Evolutionary conservation across 2,329 filamentous ascomycete genomes (phyloP).

Genomic region (Zalaria sp.): DNA sequence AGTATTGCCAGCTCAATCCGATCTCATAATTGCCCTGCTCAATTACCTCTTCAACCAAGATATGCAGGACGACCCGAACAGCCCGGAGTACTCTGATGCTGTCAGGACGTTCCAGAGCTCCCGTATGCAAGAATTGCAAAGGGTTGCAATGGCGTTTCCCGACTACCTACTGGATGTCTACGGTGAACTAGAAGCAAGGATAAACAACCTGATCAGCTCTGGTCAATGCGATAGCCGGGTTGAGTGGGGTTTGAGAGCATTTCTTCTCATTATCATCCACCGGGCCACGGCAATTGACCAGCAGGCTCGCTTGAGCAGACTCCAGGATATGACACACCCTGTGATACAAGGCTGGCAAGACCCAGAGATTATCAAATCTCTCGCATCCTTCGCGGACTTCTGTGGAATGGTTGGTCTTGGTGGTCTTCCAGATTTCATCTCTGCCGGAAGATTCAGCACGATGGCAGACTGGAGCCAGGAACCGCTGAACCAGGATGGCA

Average conservation of each 20-base stretch:
- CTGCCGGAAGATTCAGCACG: slow-evolving; percentile 55
- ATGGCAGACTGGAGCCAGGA: slow-evolving; percentile 72
- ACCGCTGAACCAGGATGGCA: slow-evolving; percentile 64
- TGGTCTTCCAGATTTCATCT: slow-evolving; percentile 68
- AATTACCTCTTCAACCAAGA: slow-evolving; percentile 82
- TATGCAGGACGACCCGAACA: slow-evolving; percentile 56
- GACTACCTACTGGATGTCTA: slow-evolving; percentile 79
- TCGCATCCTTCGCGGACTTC: slow-evolving; percentile 67
- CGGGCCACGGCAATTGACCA: slow-evolving; percentile 64
- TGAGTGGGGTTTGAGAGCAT: slow-evolving; percentile 73
- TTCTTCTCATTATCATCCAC: slow-evolving; percentile 87
- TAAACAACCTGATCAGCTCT: slow-evolving; percentile 64
- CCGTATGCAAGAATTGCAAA: slow-evolving; percentile 75
- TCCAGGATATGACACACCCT: slow-evolving; percentile 68
- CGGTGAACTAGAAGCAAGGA: slow-evolving; percentile 68
- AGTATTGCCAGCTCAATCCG: slow-evolving; percentile 4
- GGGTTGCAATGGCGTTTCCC: slow-evolving; percentile 78
- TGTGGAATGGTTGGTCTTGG: slow-evolving; percentile 67
- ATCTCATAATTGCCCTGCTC: slow-evolving; percentile 44
- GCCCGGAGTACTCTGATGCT: slow-evolving; percentile 67
- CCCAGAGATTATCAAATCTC: slow-evolving; percentile 49
- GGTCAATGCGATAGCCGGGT: slow-evolving; percentile 67
- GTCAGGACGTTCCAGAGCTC: slow-evolving; percentile 79
- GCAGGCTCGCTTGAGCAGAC: slow-evolving; percentile 53
- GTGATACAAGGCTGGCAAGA: slow-evolving; percentile 70